Percentiles rank a stretch among this genome's conserved stretches.
Evolutionary conservation across 345 rosid species (phyloP).

Genomic region (Hibiscus tridactylites): DNA sequence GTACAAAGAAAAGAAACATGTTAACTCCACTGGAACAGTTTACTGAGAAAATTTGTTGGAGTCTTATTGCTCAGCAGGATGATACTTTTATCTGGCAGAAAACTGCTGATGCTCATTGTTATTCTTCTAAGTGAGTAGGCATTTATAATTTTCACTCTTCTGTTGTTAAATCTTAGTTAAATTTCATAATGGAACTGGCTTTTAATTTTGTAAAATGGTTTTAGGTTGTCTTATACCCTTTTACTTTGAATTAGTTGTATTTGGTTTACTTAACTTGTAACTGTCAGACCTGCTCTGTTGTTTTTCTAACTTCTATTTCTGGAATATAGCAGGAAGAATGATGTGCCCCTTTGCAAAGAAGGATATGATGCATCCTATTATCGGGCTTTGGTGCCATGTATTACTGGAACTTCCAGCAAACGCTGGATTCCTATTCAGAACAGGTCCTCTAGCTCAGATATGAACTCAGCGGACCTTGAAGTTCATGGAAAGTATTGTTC

Average conservation of each 20-base stretch:
- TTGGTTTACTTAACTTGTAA: background rate
- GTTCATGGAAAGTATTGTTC: conserved; percentile 72
- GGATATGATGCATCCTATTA: conserved; percentile 57
- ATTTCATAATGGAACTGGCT: background rate
- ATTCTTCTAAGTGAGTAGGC: conserved; percentile 58
- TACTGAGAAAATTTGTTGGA: conserved; percentile 78
- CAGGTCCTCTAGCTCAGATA: conserved; percentile 49
- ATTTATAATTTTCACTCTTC: background rate
- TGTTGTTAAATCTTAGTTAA: background rate
- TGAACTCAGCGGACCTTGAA: conserved; percentile 56
- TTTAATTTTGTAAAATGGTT: background rate
- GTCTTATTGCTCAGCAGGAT: conserved; percentile 81
- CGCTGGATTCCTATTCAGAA: conserved; percentile 88
- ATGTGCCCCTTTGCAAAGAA: conserved; percentile 63
- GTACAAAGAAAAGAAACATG: conserved; percentile 45
- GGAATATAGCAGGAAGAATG: conserved; percentile 38
- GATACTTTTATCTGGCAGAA: conserved; percentile 96
- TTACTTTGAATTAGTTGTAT: background rate
- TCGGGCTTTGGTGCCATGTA: conserved; percentile 72
- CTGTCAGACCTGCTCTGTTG: background rate
- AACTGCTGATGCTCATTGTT: conserved; percentile 56
- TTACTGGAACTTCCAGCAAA: conserved; percentile 66
- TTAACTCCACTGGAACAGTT: conserved; percentile 51
- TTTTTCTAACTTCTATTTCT: conserved; percentile 4
- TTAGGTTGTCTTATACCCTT: background rate